These are phyloP conservation scores for Punica granatum DNA, from an alignment of 345 rosid species.

Conservation along the genomic window DNA sequence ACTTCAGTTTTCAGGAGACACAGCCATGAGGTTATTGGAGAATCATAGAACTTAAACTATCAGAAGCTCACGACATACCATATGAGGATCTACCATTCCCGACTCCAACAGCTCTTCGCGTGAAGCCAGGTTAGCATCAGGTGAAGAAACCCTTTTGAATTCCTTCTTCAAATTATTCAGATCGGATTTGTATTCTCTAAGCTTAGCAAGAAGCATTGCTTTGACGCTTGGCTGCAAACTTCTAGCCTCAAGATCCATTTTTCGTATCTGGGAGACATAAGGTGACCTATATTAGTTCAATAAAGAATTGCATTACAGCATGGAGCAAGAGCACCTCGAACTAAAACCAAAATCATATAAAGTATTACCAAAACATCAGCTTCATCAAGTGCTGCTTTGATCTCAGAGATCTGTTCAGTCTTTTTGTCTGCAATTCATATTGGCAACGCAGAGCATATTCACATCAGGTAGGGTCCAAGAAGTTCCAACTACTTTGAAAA, in stretches of 20 bases:
- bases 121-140: conserved; percentile 39
- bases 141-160: conserved; percentile 47
- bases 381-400: conserved; percentile 70
- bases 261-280: conserved; percentile 42
- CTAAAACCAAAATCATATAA: background rate
- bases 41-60: background rate
- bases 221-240: conserved; percentile 71
- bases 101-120: conserved; percentile 66
- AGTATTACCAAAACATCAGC: conserved; percentile 68
- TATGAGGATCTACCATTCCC: conserved; percentile 40
- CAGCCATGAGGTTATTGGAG: background rate
- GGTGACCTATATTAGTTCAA: background rate
- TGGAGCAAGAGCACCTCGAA: background rate
- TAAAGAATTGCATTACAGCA: background rate
- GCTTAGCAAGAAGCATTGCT: conserved; percentile 77
- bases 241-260: conserved; percentile 91
- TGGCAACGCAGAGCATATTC: background rate
- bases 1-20: background rate
- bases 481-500: background rate
- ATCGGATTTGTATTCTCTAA: conserved; percentile 83
- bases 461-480: background rate
- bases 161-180: conserved; percentile 77
- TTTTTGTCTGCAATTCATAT: conserved; percentile 44
- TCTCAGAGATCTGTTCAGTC: conserved; percentile 43
- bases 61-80: conserved; percentile 25